phyloP scores from a whole-genome alignment of 2,329 filamentous ascomycete species.

The Fusarium multiceps region DNA sequence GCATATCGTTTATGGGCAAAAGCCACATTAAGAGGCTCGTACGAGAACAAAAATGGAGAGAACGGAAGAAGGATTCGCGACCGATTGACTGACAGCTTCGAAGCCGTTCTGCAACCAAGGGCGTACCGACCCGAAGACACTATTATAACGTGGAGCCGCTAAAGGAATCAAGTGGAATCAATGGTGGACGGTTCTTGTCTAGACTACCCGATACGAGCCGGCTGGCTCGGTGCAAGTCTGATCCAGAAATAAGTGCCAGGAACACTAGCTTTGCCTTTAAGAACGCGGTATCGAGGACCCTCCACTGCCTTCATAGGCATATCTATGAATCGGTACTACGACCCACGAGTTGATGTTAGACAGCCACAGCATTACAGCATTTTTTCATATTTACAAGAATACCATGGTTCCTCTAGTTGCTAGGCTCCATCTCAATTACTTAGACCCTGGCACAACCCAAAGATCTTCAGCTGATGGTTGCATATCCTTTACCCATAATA shows the following conservation, averaged over 20 bases:
- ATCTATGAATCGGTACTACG: not conserved
- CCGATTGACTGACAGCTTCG: not conserved
- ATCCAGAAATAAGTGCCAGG: not conserved
- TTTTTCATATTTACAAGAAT: not conserved
- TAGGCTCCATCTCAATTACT: not conserved
- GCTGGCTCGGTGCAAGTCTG: not conserved
- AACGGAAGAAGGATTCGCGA: constrained; percentile 3
- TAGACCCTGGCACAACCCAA: not conserved
- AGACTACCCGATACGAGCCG: constrained; percentile 1
- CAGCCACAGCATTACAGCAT: not conserved
- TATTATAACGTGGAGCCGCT: constrained; percentile 9
- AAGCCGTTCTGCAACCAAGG: not conserved
- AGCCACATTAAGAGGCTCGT: constrained; percentile 49
- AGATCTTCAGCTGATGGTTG: not conserved
- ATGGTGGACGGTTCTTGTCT: constrained; percentile 1
- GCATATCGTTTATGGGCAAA: constrained; percentile 66
- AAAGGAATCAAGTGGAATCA: constrained; percentile 7
- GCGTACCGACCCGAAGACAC: not conserved
- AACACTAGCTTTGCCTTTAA: not conserved
- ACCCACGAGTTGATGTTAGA: not conserved
- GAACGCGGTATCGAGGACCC: not conserved
- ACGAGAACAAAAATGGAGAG: not conserved
- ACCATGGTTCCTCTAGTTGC: not conserved
- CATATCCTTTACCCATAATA: not conserved
- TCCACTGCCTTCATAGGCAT: not conserved